Percentiles rank a stretch among this genome's conserved stretches.
These are phyloP conservation scores for Kuraishia capsulata DNA, from an alignment of 805 yeast genomes.

Conservation along the genomic window DNA sequence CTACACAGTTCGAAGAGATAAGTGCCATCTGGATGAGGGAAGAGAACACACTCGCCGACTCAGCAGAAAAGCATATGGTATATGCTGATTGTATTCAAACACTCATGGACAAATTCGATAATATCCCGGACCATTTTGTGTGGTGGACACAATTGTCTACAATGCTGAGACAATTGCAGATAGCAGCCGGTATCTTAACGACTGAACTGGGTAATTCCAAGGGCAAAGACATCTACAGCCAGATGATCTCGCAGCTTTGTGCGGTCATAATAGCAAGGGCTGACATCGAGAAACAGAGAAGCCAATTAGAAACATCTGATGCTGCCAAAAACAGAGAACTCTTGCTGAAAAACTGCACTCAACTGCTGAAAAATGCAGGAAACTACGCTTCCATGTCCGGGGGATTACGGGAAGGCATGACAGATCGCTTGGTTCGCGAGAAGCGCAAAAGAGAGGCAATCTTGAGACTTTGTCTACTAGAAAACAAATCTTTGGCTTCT, in stretches of 20 bases:
- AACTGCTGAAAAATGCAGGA: constrained; percentile 36
- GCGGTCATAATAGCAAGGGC: constrained; percentile 39
- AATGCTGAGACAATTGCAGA: constrained; percentile 28
- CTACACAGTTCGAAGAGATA: constrained; percentile 17
- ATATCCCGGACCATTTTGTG: constrained; percentile 8
- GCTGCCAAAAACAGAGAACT: constrained; percentile 22
- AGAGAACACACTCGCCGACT: constrained; percentile 13
- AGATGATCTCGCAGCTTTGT: constrained; percentile 24
- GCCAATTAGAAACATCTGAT: constrained; percentile 21
- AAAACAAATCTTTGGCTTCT: constrained; percentile 18
- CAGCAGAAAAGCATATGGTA: constrained; percentile 28
- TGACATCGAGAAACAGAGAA: constrained; percentile 42
- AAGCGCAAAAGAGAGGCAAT: constrained; percentile 35
- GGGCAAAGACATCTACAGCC: constrained; percentile 13
- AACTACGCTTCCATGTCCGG: constrained; percentile 35
- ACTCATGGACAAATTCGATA: constrained; percentile 25
- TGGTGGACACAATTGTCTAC: constrained; percentile 31
- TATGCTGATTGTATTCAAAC: constrained; percentile 36
- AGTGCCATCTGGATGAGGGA: constrained; percentile 23
- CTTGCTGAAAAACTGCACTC: constrained; percentile 29
- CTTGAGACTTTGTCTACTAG: constrained; percentile 34
- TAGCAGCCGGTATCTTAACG: constrained; percentile 24
- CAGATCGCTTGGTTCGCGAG: constrained; percentile 32
- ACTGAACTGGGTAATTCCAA: constrained; percentile 4
- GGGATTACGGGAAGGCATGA: constrained; percentile 38